Percentiles rank a stretch among this genome's conserved stretches.
Evolutionary conservation across 23 red algal genomes (phyloP).

Genomic region (Pyropia haitanensis): DNA sequence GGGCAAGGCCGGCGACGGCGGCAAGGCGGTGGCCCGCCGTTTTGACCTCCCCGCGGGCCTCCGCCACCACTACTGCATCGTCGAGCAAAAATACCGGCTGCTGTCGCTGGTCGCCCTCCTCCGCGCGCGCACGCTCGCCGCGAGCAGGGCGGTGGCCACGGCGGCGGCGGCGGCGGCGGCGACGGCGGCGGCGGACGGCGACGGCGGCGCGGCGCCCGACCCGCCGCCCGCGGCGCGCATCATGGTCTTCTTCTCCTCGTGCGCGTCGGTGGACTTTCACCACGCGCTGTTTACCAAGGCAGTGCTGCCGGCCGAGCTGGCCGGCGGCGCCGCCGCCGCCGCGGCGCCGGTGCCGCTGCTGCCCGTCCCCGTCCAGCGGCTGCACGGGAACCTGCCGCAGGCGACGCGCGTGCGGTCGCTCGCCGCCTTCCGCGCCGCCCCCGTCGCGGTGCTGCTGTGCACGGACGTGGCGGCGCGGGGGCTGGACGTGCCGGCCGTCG

Average conservation of each 20-base stretch:
- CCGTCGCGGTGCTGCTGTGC: constrained; percentile 62
- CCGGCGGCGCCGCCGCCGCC: not conserved
- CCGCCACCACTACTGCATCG: constrained; percentile 68
- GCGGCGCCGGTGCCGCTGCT: constrained; percentile 9
- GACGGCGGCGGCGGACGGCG: too few species aligned
- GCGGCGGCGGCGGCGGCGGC: not conserved
- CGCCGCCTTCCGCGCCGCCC: constrained; percentile 43
- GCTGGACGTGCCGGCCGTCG: constrained; percentile 72
- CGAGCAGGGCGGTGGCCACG: not conserved
- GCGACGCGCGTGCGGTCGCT: constrained; percentile 44
- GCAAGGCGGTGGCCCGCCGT: not conserved
- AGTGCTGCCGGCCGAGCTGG: constrained; percentile 39
- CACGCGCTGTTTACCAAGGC: constrained; percentile 42
- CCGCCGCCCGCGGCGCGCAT: constrained; percentile 5
- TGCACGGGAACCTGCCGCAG: constrained; percentile 88
- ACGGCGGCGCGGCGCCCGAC: too few species aligned
- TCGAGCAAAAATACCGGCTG: constrained; percentile 63
- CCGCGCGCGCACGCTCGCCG: constrained; percentile 42
- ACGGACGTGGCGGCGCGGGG: constrained; percentile 95
- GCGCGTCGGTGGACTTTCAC: constrained; percentile 85
- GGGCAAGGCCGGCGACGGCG: too few species aligned
- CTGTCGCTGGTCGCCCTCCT: constrained; percentile 51
- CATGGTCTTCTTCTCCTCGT: constrained; percentile 87
- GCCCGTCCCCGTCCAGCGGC: constrained; percentile 33
- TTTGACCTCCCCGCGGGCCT: constrained; percentile 49